Evolutionary conservation across 306 rosid species (phyloP).

Genomic region (Prinsepia uniflora): DNA sequence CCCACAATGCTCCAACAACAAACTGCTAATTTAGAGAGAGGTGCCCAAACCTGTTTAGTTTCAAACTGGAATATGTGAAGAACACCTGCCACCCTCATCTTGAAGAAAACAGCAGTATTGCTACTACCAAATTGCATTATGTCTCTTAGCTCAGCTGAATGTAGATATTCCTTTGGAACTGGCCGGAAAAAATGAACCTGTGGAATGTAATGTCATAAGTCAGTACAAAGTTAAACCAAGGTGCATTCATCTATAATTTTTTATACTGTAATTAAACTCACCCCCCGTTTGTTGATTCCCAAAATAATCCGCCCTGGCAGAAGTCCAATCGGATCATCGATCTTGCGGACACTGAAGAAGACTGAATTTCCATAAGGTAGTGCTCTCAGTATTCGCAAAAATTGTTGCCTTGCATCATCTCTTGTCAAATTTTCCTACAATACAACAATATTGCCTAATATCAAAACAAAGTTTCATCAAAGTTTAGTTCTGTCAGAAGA

Average conservation of each 20-base stretch:
- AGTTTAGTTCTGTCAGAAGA: neutral
- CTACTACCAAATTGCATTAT: slow-evolving; percentile 98
- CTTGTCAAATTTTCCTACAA: slow-evolving; percentile 70
- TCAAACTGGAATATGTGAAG: slow-evolving; percentile 96
- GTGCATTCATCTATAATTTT: neutral
- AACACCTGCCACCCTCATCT: slow-evolving; percentile 97
- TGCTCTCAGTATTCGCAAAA: slow-evolving; percentile 72
- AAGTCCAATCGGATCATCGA: slow-evolving; percentile 96
- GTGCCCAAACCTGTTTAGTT: slow-evolving; percentile 72
- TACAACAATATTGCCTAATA: neutral
- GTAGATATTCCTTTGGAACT: slow-evolving; percentile 88
- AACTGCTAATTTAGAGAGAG: slow-evolving; percentile 9
- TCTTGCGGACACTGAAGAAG: slow-evolving; percentile 85
- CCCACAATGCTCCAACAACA: neutral
- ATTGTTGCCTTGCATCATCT: slow-evolving; percentile 93
- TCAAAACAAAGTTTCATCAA: slow-evolving; percentile 1
- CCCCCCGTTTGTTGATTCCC: slow-evolving; percentile 97
- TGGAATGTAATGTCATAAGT: neutral
- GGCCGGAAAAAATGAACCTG: slow-evolving; percentile 97
- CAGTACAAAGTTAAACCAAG: neutral
- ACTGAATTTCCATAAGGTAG: slow-evolving; percentile 93
- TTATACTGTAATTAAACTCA: slow-evolving; percentile 26
- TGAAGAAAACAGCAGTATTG: slow-evolving; percentile 92
- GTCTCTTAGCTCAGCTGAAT: slow-evolving; percentile 93
- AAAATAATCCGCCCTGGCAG: slow-evolving; percentile 84